These are phyloP conservation scores for Colletotrichum tropicicola DNA, from an alignment of 2,329 filamentous ascomycete species.

Conservation along the genomic window DNA sequence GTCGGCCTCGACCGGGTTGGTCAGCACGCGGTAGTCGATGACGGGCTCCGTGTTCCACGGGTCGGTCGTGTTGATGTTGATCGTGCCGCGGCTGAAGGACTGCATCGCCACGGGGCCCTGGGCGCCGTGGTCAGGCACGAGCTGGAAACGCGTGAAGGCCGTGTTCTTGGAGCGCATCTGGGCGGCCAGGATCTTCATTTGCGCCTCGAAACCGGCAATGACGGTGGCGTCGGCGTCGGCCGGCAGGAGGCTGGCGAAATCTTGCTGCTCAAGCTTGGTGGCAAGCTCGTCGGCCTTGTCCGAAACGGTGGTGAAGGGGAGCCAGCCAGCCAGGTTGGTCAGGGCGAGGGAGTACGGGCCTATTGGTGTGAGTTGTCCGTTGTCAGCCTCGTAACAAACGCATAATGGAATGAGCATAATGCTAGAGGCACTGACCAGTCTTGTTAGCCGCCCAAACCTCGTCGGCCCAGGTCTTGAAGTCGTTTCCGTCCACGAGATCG, in stretches of 20 bases:
- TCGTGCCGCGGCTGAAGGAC: conserved; percentile 45
- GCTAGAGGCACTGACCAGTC: conserved; percentile 34
- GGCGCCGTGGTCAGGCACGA: conserved; percentile 32
- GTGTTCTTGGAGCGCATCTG: conserved; percentile 45
- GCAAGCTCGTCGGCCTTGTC: conserved; percentile 42
- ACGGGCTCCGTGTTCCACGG: conserved; percentile 44
- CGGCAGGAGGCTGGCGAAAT: conserved; percentile 42
- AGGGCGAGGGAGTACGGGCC: conserved; percentile 43
- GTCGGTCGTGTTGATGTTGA: conserved; percentile 49
- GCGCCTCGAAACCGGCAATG: conserved; percentile 45
- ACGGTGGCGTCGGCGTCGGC: conserved; percentile 41
- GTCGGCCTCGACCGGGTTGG: conserved; percentile 48
- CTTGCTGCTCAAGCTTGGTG: conserved; percentile 40
- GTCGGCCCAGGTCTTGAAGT: conserved; percentile 31
- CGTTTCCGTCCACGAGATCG: conserved; percentile 20
- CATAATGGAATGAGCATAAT: background rate
- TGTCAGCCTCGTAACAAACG: background rate
- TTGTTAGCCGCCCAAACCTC: conserved; percentile 14
- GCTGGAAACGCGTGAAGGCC: conserved; percentile 41
- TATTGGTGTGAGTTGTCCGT: background rate
- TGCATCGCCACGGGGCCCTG: conserved; percentile 40
- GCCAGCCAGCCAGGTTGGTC: conserved; percentile 45
- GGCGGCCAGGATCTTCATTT: conserved; percentile 46
- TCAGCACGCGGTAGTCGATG: conserved; percentile 48
- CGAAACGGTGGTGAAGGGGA: conserved; percentile 45